Percentiles rank a stretch among this genome's conserved stretches.
Conservation (phyloP, 75 land plant genomes). For the Selaginella tamariscina region DNA sequence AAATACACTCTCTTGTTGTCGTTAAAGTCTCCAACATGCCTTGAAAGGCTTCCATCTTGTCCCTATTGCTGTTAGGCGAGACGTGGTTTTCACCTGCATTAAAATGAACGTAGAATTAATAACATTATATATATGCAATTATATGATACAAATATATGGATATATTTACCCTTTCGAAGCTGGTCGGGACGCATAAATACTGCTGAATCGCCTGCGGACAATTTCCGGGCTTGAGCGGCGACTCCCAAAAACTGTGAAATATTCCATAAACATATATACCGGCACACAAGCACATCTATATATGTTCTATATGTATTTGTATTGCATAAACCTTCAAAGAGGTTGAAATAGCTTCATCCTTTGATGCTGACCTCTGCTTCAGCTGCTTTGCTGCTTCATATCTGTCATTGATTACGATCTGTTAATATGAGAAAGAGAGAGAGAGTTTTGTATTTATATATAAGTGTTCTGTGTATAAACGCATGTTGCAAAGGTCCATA, state of each 20-base stretch:
- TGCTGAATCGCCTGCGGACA: neutral
- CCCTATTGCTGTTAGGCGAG: neutral
- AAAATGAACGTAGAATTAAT: too few species aligned
- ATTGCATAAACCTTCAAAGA: too few species aligned
- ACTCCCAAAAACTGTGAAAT: neutral
- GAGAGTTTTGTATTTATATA: too few species aligned
- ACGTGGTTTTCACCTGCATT: neutral
- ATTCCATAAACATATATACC: too few species aligned
- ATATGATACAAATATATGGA: too few species aligned
- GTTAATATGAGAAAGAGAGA: neutral
- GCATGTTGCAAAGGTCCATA: too few species aligned
- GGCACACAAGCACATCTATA: too few species aligned
- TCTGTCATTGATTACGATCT: neutral
- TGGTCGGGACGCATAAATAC: neutral
- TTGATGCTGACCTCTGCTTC: neutral
- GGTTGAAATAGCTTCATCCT: neutral
- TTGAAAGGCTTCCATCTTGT: neutral
- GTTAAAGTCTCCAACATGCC: neutral
- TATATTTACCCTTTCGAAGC: too few species aligned
- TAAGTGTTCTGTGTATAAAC: too few species aligned
- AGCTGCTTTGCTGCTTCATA: neutral
- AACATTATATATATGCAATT: too few species aligned
- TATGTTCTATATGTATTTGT: too few species aligned
- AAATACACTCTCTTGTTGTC: neutral
- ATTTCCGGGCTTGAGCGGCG: neutral